Base-by-base conservation (phyloP, 495 filamentous ascomycete genomes). In the Aspergillus carlsbadensis region DNA sequence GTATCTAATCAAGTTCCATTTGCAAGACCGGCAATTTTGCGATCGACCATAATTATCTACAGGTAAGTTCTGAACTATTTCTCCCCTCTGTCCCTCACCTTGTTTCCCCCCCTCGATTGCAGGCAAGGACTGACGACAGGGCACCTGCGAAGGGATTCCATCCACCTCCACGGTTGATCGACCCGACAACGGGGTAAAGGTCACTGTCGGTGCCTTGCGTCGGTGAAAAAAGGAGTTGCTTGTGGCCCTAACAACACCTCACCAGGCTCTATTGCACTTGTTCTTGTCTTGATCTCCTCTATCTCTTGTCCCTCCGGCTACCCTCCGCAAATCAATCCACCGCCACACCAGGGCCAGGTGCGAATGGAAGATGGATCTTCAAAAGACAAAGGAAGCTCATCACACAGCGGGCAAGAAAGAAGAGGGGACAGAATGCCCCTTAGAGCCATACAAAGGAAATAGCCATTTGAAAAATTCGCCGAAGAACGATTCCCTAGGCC, bases 361-460 rank as follows among this genome's bases (percentile, higher is more conserved):
- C 56, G 60, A 57, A 59, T 63, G 58, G 47, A 50, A 58, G 47
- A 77, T 78, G 76, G 74, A 78, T 63, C 69, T 77, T 53, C 74
- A 76, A 56, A 72, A 72, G 34, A 74, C 75, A n/a, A 77, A 76
- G 59, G 73, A 77, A 62, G 69, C 76, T 47, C 71, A 69, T 17
- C 61, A 66, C 39, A 59, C 66, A 21, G 66, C 64, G 47, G 57
- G 65, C 26, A 67, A 71, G 40, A 69, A 76, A 52, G 74, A 78
- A 51, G 76, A 77, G 34, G 62, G 64, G 29, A 51, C 69, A n/a
- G 74, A 78, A 41, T 70, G 73, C 37, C 61, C 72, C 13, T 58
- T 75, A 42, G 69, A 77, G 48, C 65, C 70, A 15, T 78, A 72
- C 54, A 69, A 67, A 33, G 66, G 63, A 17, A 63, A 61, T 26